Evolutionary conservation across 2,329 filamentous ascomycete species (phyloP), one percentile per base, ranked within the genome.

Genomic region (Cryphonectria parasitica): DNA sequence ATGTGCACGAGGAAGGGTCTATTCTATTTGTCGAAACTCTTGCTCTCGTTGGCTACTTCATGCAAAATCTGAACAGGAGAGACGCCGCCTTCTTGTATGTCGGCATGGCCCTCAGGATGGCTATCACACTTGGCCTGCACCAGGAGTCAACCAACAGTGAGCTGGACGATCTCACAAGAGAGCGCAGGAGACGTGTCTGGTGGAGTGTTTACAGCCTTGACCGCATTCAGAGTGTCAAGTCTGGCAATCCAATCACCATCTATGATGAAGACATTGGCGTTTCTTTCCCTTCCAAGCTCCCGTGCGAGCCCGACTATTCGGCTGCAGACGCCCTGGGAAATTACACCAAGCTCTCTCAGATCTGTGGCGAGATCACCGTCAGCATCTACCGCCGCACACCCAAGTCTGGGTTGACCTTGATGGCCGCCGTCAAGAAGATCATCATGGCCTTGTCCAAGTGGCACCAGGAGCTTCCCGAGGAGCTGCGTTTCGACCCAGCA

Each of bases 181-280:
- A 88, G 71, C 84, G 83, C 69, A 81, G 86, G 11, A 82, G 86
- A 10, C 81, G 85, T 10, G 81, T 86, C 4, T 88, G 86, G 86
- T 88, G 86, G 86, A 86, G 83, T 43, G 82, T 87, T 1, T 88
- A 88, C 74, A 87, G 85, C 73, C 78, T 88, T 52, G 86, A 88
- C 75, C 79, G 84, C 19, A 83, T 88, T 39, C 77, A 87, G 1
- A 84, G 83, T 2, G 84, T 86, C 70, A 88, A 87, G 72, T 85
- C 84, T 1, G 86, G 86, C 10, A 86, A 87, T 72, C 86, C 86
- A 0, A 81, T 88, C 43, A 84, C 86, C 0, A 86, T 88, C 34
- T 80, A 85, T 6, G 86, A 88, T 73, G 84, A 86, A 72, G 86
- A 87, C 73, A 86, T 88, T 70, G 82, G 82, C 22, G 83, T 84